These are phyloP conservation scores for Saccharomycopsis sp. DNA, from an alignment of 805 yeast genomes.

Conservation along the genomic window DNA sequence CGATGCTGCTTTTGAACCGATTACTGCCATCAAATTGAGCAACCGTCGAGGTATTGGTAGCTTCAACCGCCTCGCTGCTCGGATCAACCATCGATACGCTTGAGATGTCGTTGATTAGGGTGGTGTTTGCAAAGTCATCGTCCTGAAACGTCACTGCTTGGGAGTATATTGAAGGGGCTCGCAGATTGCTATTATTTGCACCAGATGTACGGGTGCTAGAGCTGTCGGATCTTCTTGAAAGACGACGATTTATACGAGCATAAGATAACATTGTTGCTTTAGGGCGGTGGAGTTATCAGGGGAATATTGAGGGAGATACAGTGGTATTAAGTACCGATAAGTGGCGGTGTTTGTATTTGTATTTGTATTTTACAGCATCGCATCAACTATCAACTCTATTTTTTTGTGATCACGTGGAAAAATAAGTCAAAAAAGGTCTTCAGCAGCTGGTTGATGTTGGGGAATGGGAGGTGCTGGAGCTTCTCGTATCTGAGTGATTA, in stretches of 20 bases:
- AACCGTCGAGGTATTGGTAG: neutral
- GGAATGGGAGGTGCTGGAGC: no score
- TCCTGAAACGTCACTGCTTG: slow-evolving; percentile 6
- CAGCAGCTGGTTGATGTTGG: no score
- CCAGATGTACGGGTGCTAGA: neutral
- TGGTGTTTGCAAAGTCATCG: neutral
- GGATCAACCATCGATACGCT: neutral
- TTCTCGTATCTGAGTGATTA: no score
- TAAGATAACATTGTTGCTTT: slow-evolving; percentile 17
- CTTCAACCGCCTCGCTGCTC: neutral
- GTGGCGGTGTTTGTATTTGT: no score
- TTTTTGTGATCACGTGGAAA: no score
- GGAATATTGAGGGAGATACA: no score
- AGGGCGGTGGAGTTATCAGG: no score
- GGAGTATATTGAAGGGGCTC: slow-evolving; percentile 11
- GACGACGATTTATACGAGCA: slow-evolving; percentile 16
- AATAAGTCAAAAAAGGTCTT: no score
- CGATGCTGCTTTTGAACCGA: slow-evolving; percentile 1
- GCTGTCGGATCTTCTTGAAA: slow-evolving; percentile 11
- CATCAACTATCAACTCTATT: no score
- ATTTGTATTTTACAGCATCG: no score
- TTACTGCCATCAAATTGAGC: neutral
- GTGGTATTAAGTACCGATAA: no score
- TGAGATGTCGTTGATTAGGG: neutral
- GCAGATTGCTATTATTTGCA: neutral